phyloP scores from a whole-genome alignment of 352 stramenopile genomes.

The Phytophthora litchii region DNA sequence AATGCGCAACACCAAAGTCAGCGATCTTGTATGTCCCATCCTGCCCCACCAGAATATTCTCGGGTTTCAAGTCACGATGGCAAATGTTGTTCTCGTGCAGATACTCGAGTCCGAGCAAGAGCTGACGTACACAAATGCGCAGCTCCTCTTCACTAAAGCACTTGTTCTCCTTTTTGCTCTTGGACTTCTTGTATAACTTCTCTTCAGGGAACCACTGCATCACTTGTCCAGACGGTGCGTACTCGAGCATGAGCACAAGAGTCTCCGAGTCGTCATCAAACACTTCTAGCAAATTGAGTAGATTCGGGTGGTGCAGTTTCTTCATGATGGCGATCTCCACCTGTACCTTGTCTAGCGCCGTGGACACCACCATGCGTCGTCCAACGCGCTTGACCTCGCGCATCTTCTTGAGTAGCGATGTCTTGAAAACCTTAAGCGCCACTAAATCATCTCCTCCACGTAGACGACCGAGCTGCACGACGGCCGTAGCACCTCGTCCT shows the following conservation, averaged over 20 bases:
- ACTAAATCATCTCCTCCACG: conserved; percentile 65
- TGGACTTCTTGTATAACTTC: conserved; percentile 53
- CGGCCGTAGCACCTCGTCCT: conserved; percentile 75
- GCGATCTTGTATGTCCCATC: conserved; percentile 84
- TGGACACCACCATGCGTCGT: conserved; percentile 84
- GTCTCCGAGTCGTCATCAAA: conserved; percentile 86
- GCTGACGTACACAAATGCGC: conserved; percentile 67
- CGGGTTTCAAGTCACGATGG: conserved; percentile 85
- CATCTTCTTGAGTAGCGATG: conserved; percentile 87
- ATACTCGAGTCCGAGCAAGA: conserved; percentile 83
- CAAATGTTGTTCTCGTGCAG: conserved; percentile 88
- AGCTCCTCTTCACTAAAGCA: conserved; percentile 65
- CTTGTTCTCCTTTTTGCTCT: conserved; percentile 17
- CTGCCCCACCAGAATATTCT: conserved; percentile 81
- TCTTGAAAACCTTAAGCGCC: conserved; percentile 88
- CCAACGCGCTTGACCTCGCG: conserved; percentile 85
- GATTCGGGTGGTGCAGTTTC: conserved; percentile 78
- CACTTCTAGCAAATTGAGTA: conserved; percentile 83
- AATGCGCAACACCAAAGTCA: conserved; percentile 85
- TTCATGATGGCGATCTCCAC: conserved; percentile 92
- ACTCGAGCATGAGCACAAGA: conserved; percentile 88
- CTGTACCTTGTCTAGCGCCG: conserved; percentile 86
- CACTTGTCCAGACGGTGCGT: conserved; percentile 78
- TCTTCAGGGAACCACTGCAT: conserved; percentile 83
- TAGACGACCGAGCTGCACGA: conserved; percentile 78